phyloP scores from a whole-genome alignment of 1,139 yeast genomes.

The Scheffersomyces illinoinensis region DNA sequence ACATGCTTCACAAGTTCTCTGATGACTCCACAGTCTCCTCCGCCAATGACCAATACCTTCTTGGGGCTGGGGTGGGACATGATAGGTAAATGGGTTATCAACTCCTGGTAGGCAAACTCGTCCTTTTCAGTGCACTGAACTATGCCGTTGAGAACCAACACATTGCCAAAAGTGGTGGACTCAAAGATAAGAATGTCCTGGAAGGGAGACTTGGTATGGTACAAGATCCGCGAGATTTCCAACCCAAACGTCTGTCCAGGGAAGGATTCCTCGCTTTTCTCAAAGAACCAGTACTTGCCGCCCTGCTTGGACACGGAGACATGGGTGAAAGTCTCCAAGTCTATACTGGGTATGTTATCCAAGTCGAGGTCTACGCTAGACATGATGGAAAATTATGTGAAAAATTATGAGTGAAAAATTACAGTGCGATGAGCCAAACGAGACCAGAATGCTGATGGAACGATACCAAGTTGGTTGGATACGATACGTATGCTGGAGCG shows the following conservation, averaged over 20 bases:
- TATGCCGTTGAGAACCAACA: slow-evolving; percentile 81
- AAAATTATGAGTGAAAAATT: not conserved
- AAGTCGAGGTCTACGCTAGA: not conserved
- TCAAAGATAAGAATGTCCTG: slow-evolving; percentile 65
- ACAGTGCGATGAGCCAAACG: not conserved
- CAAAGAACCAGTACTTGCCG: slow-evolving; percentile 43
- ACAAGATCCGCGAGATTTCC: slow-evolving; percentile 32
- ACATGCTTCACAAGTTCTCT: slow-evolving; percentile 82
- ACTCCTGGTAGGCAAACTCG: slow-evolving; percentile 88
- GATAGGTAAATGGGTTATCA: slow-evolving; percentile 79
- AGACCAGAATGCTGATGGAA: not conserved
- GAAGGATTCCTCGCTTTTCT: slow-evolving; percentile 34
- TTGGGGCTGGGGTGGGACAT: slow-evolving; percentile 74
- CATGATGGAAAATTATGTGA: not conserved
- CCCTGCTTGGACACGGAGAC: slow-evolving; percentile 25
- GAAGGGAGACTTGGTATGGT: slow-evolving; percentile 36
- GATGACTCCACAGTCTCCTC: slow-evolving; percentile 93
- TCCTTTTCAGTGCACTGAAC: slow-evolving; percentile 89
- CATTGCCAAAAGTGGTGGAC: slow-evolving; percentile 77
- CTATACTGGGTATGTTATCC: not conserved
- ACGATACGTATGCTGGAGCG: not conserved
- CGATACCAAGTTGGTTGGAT: not conserved
- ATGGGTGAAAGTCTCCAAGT: slow-evolving; percentile 20
- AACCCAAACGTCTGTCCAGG: slow-evolving; percentile 50
- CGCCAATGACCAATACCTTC: slow-evolving; percentile 83